A percentile compares a stretch with the other conserved stretches of the same genome.
Conservation (phyloP, 805 yeast species). For the Scheffersomyces coipomensis region DNA sequence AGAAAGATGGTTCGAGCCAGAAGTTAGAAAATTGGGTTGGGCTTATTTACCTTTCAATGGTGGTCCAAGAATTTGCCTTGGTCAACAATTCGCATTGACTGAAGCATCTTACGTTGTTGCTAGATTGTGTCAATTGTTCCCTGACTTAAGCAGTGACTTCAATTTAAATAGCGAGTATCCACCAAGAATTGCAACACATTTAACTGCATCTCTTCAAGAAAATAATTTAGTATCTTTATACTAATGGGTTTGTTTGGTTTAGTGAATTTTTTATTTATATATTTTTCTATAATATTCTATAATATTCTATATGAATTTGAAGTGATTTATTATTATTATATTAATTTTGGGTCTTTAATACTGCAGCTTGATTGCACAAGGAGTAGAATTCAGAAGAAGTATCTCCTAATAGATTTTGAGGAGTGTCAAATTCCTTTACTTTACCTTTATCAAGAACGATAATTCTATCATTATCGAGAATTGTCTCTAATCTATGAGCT, state of each 20-base stretch:
- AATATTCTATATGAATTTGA: no score
- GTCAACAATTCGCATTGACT: slow-evolving; percentile 57
- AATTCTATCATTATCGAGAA: slow-evolving; percentile 39
- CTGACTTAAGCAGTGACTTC: slow-evolving; percentile 13
- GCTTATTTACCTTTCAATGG: slow-evolving; percentile 54
- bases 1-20: slow-evolving; percentile 44
- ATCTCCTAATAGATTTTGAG: slow-evolving; percentile 25
- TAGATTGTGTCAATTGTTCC: slow-evolving; percentile 31
- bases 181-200: slow-evolving; percentile 14
- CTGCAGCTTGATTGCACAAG: slow-evolving; percentile 40
- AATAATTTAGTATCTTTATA: no score
- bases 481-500: slow-evolving; percentile 41
- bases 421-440: slow-evolving; percentile 35
- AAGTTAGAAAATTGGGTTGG: slow-evolving; percentile 40
- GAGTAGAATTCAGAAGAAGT: slow-evolving; percentile 29
- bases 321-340: no score
- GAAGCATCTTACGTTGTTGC: slow-evolving; percentile 49
- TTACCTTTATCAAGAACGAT: slow-evolving; percentile 36
- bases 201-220: no score
- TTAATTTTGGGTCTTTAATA: no score
- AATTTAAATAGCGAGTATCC: slow-evolving; percentile 24
- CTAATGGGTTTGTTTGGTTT: no score
- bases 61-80: slow-evolving; percentile 57
- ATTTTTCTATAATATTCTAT: no score
- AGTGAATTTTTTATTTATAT: no score